Base-by-base conservation (phyloP, 202 grass and related monocot genomes). In the Panicum hallii region DNA sequence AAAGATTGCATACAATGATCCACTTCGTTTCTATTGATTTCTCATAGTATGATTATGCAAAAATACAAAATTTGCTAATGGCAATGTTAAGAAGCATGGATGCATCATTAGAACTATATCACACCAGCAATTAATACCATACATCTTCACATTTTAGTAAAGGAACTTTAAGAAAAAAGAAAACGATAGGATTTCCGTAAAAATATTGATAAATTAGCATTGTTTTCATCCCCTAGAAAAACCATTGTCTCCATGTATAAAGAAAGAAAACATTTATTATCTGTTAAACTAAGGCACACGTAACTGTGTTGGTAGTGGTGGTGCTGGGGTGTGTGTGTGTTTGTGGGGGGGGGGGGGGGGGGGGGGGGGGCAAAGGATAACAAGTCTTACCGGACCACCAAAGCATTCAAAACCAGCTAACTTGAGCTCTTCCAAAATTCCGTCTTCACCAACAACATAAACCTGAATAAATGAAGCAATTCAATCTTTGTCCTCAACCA, bases 371-470 rank as follows among this genome's bases (percentile, higher is more conserved):
- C 8, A 19, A 28, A 50, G 42, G 20, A 50, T 45, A 44, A 55
- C 14, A 92, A 26, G n/a, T 56, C 93, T 92, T 92, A 98, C 95
- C 77, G 89, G 93, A 79, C 95, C 95, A 89, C 95, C 95, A 40
- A 98, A 93, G 71, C 91, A 95, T 84, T 93, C 88, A 89, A 93
- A 95, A 26, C 95, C 95, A 82, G 92, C 95, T 79, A 94, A 83
- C 44, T 79, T 87, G 80, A 98, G 93, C 89, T 98, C 95, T 79
- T 98, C 95, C 83, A 93, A 82, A 71, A 98, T 98, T 79, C 95
- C 95, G 67, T 95, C 91, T 84, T 98, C 95, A 19, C 95, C 95
- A 14, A 98, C 89, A 83, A 95, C 95, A 88, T 95, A 98, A 80
- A 98, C 89, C 95, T 98, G 77, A 89, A 79, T 75, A 92, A 52